Percentiles rank a stretch among this genome's conserved stretches.
Conservation (phyloP, 495 filamentous ascomycete species). For the Xylaria grammica region DNA sequence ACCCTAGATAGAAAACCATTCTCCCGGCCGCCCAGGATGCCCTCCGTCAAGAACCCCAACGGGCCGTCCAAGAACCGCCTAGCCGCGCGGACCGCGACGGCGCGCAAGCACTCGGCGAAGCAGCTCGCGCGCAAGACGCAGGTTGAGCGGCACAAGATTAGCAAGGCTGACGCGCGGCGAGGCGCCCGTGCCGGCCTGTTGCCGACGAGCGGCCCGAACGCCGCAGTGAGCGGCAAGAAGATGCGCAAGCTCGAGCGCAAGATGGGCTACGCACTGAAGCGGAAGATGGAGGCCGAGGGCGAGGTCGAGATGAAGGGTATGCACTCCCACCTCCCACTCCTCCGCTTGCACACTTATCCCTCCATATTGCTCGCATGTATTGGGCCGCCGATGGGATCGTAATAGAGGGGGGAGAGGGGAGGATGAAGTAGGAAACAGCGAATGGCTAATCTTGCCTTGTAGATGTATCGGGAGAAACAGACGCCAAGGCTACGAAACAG, state of each 20-base stretch:
- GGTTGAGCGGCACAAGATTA: constrained; percentile 27
- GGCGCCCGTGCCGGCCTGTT: constrained; percentile 47
- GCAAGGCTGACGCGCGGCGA: constrained; percentile 39
- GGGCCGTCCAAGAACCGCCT: constrained; percentile 48
- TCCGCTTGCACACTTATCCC: background rate
- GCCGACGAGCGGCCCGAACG: constrained; percentile 50
- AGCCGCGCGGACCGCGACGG: constrained; percentile 39
- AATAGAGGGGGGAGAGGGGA: background rate
- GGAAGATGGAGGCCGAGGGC: constrained; percentile 47
- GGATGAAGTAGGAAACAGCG: background rate
- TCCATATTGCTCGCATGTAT: background rate
- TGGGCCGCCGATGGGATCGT: background rate
- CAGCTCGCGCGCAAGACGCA: constrained; percentile 28
- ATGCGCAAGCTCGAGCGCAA: constrained; percentile 50
- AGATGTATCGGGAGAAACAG: constrained; percentile 25
- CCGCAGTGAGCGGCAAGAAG: constrained; percentile 47
- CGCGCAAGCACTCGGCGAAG: constrained; percentile 35
- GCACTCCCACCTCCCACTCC: constrained; percentile 9
- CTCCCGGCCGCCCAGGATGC: too few species aligned
- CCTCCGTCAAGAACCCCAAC: constrained; percentile 54
- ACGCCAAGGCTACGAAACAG: background rate
- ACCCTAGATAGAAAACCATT: too few species aligned
- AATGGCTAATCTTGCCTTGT: background rate
- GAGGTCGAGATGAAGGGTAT: constrained; percentile 48
- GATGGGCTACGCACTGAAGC: constrained; percentile 44